Percentiles rank a stretch among this genome's conserved stretches.
phyloP scores from a whole-genome alignment of 2,329 filamentous ascomycete species.

The Ophiostoma australiae region DNA sequence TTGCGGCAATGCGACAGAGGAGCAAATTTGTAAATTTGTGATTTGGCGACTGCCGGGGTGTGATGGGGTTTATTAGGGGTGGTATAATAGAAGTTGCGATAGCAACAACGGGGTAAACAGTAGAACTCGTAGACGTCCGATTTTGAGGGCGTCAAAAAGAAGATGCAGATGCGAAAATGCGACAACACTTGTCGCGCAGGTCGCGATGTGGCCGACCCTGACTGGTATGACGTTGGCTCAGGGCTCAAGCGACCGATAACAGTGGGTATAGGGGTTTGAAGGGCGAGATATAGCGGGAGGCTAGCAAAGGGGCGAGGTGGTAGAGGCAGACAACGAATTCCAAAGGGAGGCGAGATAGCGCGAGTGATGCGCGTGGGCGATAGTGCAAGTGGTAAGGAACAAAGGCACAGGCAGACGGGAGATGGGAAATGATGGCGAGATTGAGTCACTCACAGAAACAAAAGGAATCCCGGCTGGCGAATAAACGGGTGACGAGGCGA shows the following conservation, averaged over 20 bases:
- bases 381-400: slow-evolving; percentile 2
- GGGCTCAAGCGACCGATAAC: background rate
- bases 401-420: background rate
- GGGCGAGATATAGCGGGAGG: background rate
- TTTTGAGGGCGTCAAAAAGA: background rate
- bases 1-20: slow-evolving; percentile 3
- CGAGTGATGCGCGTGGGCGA: slow-evolving; percentile 23
- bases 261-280: slow-evolving; percentile 11
- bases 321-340: background rate
- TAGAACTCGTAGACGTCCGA: background rate
- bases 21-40: background rate
- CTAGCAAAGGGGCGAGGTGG: slow-evolving; percentile 31
- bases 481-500: slow-evolving; percentile 16
- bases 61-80: background rate
- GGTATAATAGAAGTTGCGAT: slow-evolving; percentile 3
- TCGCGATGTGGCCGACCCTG: background rate
- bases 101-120: background rate
- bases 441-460: slow-evolving; percentile 36
- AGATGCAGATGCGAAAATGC: background rate
- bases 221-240: slow-evolving; percentile 3
- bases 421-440: background rate
- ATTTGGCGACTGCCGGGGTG: background rate
- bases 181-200: background rate
- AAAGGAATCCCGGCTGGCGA: background rate
- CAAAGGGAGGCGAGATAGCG: slow-evolving; percentile 33